Conservation (phyloP, 805 yeast species). For the Starmerella stigmatis region DNA sequence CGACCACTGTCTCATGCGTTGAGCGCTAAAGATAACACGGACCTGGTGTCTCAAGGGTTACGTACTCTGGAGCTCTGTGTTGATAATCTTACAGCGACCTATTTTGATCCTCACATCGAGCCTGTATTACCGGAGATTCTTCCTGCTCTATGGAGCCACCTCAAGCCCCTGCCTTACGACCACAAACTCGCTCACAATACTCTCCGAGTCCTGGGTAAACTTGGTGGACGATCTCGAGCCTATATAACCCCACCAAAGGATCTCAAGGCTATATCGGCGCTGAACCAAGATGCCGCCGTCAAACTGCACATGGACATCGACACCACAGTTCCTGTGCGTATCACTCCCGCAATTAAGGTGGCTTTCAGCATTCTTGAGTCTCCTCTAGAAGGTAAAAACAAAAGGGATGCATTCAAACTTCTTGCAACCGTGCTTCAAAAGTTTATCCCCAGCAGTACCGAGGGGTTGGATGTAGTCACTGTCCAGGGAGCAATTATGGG, state of each 20-base stretch:
- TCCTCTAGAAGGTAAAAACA: slow-evolving; percentile 41
- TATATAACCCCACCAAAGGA: slow-evolving; percentile 69
- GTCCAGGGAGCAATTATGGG: slow-evolving; percentile 11
- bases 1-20: slow-evolving; percentile 84
- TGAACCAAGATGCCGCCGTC: slow-evolving; percentile 59
- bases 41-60: slow-evolving; percentile 85
- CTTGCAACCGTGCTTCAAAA: slow-evolving; percentile 55
- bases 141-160: slow-evolving; percentile 83
- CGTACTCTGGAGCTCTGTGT: slow-evolving; percentile 92
- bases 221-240: slow-evolving; percentile 91
- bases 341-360: slow-evolving; percentile 72
- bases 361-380: slow-evolving; percentile 71
- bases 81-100: slow-evolving; percentile 90
- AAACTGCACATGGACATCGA: slow-evolving; percentile 52
- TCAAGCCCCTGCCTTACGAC: slow-evolving; percentile 85
- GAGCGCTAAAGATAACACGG: slow-evolving; percentile 62
- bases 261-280: slow-evolving; percentile 41
- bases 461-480: slow-evolving; percentile 7
- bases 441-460: slow-evolving; percentile 41
- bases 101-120: slow-evolving; percentile 92
- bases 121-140: slow-evolving; percentile 92
- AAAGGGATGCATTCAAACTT: slow-evolving; percentile 68
- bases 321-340: slow-evolving; percentile 48
- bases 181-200: slow-evolving; percentile 95
- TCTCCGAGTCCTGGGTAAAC: slow-evolving; percentile 80